phyloP scores from a whole-genome alignment of 352 stramenopile species.

The Phytophthora syringae region DNA sequence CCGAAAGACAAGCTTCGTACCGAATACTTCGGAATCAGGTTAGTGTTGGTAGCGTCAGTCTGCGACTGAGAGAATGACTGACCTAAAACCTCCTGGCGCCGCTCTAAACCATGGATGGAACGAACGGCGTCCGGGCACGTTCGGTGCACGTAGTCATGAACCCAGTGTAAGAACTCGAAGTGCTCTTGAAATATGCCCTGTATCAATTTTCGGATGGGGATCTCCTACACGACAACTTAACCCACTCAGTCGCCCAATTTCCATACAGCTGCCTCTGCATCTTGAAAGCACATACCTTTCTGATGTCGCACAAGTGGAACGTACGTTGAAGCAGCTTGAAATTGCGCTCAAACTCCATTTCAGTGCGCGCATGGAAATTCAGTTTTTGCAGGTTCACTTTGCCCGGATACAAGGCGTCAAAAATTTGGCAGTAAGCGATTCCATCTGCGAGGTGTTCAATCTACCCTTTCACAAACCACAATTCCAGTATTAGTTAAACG shows the following conservation, averaged over 20 bases:
- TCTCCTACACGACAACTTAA: slow-evolving; percentile 43
- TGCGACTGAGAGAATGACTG: slow-evolving; percentile 35
- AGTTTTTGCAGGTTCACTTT: slow-evolving; percentile 69
- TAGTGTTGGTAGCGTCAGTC: slow-evolving; percentile 52
- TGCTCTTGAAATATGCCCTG: slow-evolving; percentile 81
- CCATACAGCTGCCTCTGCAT: not conserved
- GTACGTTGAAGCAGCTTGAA: slow-evolving; percentile 60
- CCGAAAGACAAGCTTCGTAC: slow-evolving; percentile 22
- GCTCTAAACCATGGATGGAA: slow-evolving; percentile 63
- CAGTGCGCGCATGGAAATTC: slow-evolving; percentile 61
- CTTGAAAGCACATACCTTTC: slow-evolving; percentile 54
- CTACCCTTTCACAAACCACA: slow-evolving; percentile 20
- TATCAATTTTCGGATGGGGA: slow-evolving; percentile 70
- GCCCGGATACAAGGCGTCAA: slow-evolving; percentile 71
- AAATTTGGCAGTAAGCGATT: slow-evolving; percentile 82
- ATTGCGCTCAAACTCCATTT: slow-evolving; percentile 71
- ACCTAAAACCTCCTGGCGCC: slow-evolving; percentile 54
- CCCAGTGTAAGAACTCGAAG: slow-evolving; percentile 85
- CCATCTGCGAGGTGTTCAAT: slow-evolving; percentile 83
- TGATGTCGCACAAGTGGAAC: slow-evolving; percentile 68
- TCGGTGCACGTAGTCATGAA: slow-evolving; percentile 82
- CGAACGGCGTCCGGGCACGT: slow-evolving; percentile 65
- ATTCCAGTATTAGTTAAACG: not conserved
- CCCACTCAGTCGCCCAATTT: too few species aligned
- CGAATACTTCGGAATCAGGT: slow-evolving; percentile 69